phyloP scores from a whole-genome alignment of 164 flowering plant genomes.

The Liriodendron chinense region DNA sequence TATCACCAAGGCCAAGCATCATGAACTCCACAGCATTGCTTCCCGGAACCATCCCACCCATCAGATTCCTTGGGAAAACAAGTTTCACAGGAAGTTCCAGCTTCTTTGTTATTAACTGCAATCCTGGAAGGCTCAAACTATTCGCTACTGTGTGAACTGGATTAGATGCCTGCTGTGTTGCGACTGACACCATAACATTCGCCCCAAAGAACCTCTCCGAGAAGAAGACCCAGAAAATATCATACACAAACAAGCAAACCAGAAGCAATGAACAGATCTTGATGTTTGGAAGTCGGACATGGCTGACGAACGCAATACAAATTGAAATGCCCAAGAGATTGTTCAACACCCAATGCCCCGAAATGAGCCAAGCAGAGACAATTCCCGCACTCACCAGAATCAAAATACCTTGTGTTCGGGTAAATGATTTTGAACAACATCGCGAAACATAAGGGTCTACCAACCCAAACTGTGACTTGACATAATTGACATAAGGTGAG shows the following conservation, averaged over 20 bases:
- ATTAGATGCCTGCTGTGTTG: constrained; percentile 91
- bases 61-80: constrained; percentile 81
- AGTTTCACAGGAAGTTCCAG: constrained; percentile 91
- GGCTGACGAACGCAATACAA: constrained; percentile 93
- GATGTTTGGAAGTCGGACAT: constrained; percentile 92
- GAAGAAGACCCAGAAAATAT: constrained; percentile 96
- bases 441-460: constrained; percentile 69
- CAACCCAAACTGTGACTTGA: constrained; percentile 53
- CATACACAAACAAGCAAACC: constrained; percentile 81
- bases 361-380: constrained; percentile 79
- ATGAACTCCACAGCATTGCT: constrained; percentile 62
- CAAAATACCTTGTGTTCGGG: constrained; percentile 62
- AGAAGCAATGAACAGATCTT: constrained; percentile 92
- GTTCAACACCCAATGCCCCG: constrained; percentile 93
- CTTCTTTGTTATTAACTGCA: constrained; percentile 82
- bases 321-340: constrained; percentile 86
- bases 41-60: constrained; percentile 62
- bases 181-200: constrained; percentile 96
- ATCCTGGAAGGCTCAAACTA: constrained; percentile 89
- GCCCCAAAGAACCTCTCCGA: constrained; percentile 96
- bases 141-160: constrained; percentile 91
- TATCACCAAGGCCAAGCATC: constrained; percentile 99
- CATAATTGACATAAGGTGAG: constrained; percentile 52
- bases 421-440: constrained; percentile 79
- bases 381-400: constrained; percentile 39